phyloP scores from a whole-genome alignment of 805 yeast genomes.

The Metschnikowia amazonensis region DNA sequence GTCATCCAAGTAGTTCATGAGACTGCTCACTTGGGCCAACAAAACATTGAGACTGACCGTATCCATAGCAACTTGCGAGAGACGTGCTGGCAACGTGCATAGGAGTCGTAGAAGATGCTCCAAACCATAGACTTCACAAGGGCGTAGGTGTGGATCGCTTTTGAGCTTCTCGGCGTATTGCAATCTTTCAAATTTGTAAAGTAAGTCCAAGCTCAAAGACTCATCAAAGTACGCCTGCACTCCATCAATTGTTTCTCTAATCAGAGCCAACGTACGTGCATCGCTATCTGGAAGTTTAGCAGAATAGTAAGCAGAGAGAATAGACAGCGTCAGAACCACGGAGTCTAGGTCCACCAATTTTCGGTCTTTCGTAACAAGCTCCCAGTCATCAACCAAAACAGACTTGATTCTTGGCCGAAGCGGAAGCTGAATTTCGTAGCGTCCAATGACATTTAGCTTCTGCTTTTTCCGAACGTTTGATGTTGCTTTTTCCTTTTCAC shows the following conservation, averaged over 20 bases:
- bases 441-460: conserved; percentile 24
- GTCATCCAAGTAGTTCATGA: conserved; percentile 50
- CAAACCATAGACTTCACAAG: conserved; percentile 53
- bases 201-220: conserved; percentile 60
- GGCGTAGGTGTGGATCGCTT: conserved; percentile 1
- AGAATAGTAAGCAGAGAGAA: conserved; percentile 51
- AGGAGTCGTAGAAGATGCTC: conserved; percentile 79
- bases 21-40: conserved; percentile 49
- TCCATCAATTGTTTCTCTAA: conserved; percentile 70
- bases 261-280: conserved; percentile 21
- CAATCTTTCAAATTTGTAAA: conserved; percentile 73
- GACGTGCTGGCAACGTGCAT: conserved; percentile 77
- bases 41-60: conserved; percentile 58
- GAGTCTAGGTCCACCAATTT: conserved; percentile 66
- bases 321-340: conserved; percentile 46
- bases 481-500: neutral
- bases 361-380: conserved; percentile 75
- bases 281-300: conserved; percentile 16
- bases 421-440: conserved; percentile 47
- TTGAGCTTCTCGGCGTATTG: conserved; percentile 50
- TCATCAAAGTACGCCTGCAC: conserved; percentile 70
- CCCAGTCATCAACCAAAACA: conserved; percentile 90
- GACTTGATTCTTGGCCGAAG: conserved; percentile 69
- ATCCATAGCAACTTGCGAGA: conserved; percentile 78
- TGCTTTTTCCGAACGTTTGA: conserved; percentile 10